These are phyloP conservation scores for Pyrus communis DNA, from an alignment of 306 rosid genomes.

Conservation along the genomic window DNA sequence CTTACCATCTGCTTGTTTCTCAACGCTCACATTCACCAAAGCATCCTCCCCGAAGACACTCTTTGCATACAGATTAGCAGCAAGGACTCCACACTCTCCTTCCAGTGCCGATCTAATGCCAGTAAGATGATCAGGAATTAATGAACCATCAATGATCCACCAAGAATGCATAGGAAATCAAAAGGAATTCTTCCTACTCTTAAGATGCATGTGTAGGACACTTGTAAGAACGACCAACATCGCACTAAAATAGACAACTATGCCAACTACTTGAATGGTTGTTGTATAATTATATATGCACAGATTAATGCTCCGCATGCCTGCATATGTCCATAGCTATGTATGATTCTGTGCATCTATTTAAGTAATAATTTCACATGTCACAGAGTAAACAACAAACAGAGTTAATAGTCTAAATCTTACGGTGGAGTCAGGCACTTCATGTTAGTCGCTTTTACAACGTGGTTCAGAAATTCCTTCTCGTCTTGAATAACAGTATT, in stretches of 20 bases:
- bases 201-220: not conserved
- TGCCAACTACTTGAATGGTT: not conserved
- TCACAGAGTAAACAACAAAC: not conserved
- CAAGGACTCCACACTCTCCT: conserved; percentile 95
- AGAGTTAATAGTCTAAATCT: conserved; percentile 21
- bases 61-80: conserved; percentile 92
- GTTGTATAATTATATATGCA: not conserved
- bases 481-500: conserved; percentile 74
- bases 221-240: not conserved
- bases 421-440: conserved; percentile 88
- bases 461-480: conserved; percentile 72
- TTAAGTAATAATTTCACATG: not conserved
- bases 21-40: conserved; percentile 86
- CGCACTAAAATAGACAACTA: not conserved
- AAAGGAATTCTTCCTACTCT: not conserved
- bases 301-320: too few relatives aligned
- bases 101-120: conserved; percentile 77
- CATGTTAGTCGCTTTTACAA: conserved; percentile 82
- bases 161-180: not conserved
- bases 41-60: conserved; percentile 99
- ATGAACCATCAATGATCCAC: conserved; percentile 8
- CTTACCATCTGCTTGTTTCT: conserved; percentile 82
- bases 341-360: not conserved
- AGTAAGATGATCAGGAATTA: conserved; percentile 9
- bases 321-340: not conserved